Base-by-base conservation (phyloP, 2,329 filamentous ascomycete species). In the Orbilia brochopaga region DNA sequence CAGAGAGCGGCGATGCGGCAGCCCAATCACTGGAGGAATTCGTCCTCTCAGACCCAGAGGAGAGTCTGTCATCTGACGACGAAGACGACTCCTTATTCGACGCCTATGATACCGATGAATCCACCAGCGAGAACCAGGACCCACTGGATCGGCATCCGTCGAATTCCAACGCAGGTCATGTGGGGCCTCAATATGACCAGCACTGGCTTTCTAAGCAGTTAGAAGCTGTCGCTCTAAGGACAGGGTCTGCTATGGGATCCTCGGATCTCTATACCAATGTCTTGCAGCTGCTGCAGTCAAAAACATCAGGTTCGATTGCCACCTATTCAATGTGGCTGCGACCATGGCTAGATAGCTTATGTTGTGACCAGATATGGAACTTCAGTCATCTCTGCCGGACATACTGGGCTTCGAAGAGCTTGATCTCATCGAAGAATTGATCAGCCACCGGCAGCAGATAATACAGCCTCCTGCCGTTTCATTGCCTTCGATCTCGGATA, bases 381-480 rank as follows among this genome's bases (percentile, higher is more conserved):
- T 97, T n/a, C 93, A 97, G 79, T 92, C 92, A 78, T 87, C 88
- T 44, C 83, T 99, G 37, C 91, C 90, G 0, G 94, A 99, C 76
- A 86, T 97, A 48, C 83, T 99, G 70, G 94, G 95, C 0, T 97
- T 93, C 77, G 92, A 94, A 76, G 91, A 97, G 77, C 83, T 99
- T 17, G 93, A 99, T 75, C 88, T 99, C 76, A 89, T 97, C 59
- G 92, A 92, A 73, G 91, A 97, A 74, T 82, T 97, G n/a, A 88
- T 97, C 58, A 85, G 87, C 1, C 87, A 93, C 78, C 86, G 92
- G 58, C 82, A 85, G 57, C 85, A 90, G 51, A 86, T 97, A 50
- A 79, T 88, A 10, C 80, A 83, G 2, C 79, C 81, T 3, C 78
- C 81, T 10, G 77, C 80, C 76, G 19, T 48, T 3, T 76, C 76